Evolutionary conservation across 2,329 filamentous ascomycete genomes (phyloP).

Genomic region (Fusarium graminum): DNA sequence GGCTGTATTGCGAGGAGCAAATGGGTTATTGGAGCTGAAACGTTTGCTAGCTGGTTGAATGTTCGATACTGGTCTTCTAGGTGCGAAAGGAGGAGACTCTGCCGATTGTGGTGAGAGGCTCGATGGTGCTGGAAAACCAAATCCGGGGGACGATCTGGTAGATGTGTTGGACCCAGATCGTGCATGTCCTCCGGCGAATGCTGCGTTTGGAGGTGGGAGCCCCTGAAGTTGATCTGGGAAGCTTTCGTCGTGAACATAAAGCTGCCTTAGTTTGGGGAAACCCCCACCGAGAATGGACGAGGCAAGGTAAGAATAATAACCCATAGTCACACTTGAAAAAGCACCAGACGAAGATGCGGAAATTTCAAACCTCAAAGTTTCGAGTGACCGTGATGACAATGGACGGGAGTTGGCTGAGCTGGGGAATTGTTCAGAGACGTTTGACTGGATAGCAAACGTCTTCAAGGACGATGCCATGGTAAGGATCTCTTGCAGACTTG

Average conservation of each 20-base stretch:
- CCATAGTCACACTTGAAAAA: slow-evolving; percentile 66
- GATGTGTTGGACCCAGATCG: slow-evolving; percentile 54
- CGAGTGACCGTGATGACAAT: slow-evolving; percentile 76
- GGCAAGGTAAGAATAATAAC: slow-evolving; percentile 88
- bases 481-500: slow-evolving; percentile 72
- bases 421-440: slow-evolving; percentile 64
- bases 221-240: slow-evolving; percentile 84
- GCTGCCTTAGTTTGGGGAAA: slow-evolving; percentile 77
- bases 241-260: slow-evolving; percentile 87
- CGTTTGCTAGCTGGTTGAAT: slow-evolving; percentile 53
- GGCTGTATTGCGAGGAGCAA: slow-evolving; percentile 56
- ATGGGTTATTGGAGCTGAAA: slow-evolving; percentile 73
- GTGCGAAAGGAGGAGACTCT: slow-evolving; percentile 38
- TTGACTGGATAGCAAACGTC: slow-evolving; percentile 67
- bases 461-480: slow-evolving; percentile 68
- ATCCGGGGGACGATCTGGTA: slow-evolving; percentile 41
- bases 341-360: slow-evolving; percentile 70
- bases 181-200: slow-evolving; percentile 49
- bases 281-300: slow-evolving; percentile 82
- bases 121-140: slow-evolving; percentile 45
- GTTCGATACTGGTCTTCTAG: slow-evolving; percentile 51
- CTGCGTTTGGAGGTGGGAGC: slow-evolving; percentile 73
- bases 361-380: slow-evolving; percentile 86
- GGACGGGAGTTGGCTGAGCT: slow-evolving; percentile 65
- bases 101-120: slow-evolving; percentile 43